phyloP scores from a whole-genome alignment of 2,329 filamentous ascomycete species.

The Lasiodiplodia hormozganensis region DNA sequence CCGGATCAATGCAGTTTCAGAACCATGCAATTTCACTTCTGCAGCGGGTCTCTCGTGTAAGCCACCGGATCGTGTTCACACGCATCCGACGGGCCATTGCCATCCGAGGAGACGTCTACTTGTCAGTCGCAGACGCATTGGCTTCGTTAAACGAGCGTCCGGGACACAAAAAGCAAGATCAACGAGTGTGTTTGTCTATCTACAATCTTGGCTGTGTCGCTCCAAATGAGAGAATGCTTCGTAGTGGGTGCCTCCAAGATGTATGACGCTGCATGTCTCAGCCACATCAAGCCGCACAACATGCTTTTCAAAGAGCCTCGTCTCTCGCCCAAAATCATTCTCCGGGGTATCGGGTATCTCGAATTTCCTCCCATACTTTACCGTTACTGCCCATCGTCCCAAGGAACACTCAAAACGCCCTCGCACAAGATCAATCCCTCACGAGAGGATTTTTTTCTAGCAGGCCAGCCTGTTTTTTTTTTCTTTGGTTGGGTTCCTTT shows the following conservation, averaged over 20 bases:
- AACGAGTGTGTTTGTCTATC: constrained; percentile 1
- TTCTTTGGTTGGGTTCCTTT: background rate
- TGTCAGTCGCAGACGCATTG: background rate
- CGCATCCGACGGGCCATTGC: background rate
- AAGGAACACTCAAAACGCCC: constrained; percentile 16
- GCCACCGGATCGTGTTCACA: background rate
- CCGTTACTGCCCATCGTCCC: background rate
- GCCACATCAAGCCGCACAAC: constrained; percentile 14
- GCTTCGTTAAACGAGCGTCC: background rate
- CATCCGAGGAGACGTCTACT: background rate
- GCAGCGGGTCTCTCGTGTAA: no score
- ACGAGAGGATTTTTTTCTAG: background rate
- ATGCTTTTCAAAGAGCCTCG: background rate
- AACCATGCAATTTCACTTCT: background rate
- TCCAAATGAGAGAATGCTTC: background rate
- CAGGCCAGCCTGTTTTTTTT: background rate
- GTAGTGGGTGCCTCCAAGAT: background rate
- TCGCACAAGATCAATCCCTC: background rate
- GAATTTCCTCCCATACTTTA: constrained; percentile 21
- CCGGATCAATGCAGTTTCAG: background rate
- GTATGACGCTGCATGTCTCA: constrained; percentile 16
- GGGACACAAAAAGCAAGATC: background rate
- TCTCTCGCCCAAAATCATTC: constrained; percentile 5
- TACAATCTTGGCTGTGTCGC: background rate
- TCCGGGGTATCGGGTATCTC: constrained; percentile 29